Evolutionary conservation across 306 rosid genomes (phyloP).

Genomic region (Pyrus communis): DNA sequence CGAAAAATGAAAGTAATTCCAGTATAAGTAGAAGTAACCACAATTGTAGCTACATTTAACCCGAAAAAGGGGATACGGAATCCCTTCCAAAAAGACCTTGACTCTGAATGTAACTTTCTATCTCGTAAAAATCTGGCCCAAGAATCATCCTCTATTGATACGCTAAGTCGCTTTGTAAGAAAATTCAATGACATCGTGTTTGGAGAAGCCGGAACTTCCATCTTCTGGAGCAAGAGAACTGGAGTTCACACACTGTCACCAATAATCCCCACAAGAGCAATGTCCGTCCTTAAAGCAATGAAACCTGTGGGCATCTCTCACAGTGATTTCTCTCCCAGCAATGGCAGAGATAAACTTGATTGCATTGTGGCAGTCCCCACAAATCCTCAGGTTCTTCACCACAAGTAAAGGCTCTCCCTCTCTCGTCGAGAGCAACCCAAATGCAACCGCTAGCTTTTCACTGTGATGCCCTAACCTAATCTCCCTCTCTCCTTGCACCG

Average conservation of each 20-base stretch:
- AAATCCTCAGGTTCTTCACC: constrained; percentile 72
- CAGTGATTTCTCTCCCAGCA: constrained; percentile 63
- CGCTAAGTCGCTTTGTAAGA: background rate
- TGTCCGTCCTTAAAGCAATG: constrained; percentile 67
- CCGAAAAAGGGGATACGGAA: too few species aligned
- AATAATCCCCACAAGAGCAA: constrained; percentile 80
- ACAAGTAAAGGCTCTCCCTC: constrained; percentile 64
- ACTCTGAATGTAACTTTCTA: too few species aligned
- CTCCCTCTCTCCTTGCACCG: constrained; percentile 55
- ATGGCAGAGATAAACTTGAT: constrained; percentile 58
- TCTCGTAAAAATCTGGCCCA: background rate
- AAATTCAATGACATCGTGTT: background rate
- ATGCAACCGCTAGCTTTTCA: constrained; percentile 71
- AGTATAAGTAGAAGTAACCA: too few species aligned
- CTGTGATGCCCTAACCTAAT: constrained; percentile 55
- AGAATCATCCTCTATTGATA: background rate
- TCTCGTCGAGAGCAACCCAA: constrained; percentile 54
- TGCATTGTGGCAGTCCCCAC: constrained; percentile 85
- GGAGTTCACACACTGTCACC: constrained; percentile 26
- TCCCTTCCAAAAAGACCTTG: too few species aligned
- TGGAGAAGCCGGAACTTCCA: background rate
- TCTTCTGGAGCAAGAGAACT: background rate
- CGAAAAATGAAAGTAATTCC: too few species aligned
- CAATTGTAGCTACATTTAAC: too few species aligned
- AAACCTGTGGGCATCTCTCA: constrained; percentile 71